A percentile compares a stretch with the other conserved stretches of the same genome.
phyloP scores from a whole-genome alignment of 257 asterid species.

The Eustoma russellianum region DNA sequence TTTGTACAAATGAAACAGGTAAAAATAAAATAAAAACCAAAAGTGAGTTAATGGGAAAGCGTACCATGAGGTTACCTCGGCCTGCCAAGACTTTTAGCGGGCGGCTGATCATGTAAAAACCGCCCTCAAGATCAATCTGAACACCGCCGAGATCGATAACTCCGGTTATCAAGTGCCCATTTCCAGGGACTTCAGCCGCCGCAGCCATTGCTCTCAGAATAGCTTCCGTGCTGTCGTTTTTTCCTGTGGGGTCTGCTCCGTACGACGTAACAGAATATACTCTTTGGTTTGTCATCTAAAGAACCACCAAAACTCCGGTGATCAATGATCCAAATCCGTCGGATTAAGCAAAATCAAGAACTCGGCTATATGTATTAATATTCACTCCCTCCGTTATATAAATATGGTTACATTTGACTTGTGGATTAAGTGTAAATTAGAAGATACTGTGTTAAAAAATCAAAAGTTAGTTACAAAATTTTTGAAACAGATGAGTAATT shows the following conservation, averaged over 20 bases:
- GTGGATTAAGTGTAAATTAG: no score
- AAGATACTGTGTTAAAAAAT: no score
- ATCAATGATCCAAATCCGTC: background rate
- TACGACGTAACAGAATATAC: conserved; percentile 59
- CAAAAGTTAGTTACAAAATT: no score
- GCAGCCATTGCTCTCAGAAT: conserved; percentile 63
- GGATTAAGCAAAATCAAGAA: background rate
- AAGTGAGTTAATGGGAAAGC: background rate
- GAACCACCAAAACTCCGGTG: background rate
- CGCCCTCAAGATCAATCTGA: conserved; percentile 74
- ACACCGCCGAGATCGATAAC: conserved; percentile 80
- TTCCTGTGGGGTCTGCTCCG: conserved; percentile 87
- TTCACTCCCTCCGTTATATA: no score
- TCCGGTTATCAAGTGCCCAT: conserved; percentile 46
- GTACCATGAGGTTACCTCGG: conserved; percentile 66
- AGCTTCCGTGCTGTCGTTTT: conserved; percentile 58
- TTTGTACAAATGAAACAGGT: no score
- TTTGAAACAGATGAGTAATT: no score
- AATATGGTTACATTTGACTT: no score
- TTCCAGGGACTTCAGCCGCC: conserved; percentile 35
- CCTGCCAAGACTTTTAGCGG: conserved; percentile 64
- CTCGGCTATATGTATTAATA: background rate
- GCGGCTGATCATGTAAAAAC: conserved; percentile 63
- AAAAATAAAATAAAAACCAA: no score
- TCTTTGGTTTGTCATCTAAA: conserved; percentile 6